Conservation (phyloP, 768 basidiomycete genomes). For the Boletellus ananiceps region DNA sequence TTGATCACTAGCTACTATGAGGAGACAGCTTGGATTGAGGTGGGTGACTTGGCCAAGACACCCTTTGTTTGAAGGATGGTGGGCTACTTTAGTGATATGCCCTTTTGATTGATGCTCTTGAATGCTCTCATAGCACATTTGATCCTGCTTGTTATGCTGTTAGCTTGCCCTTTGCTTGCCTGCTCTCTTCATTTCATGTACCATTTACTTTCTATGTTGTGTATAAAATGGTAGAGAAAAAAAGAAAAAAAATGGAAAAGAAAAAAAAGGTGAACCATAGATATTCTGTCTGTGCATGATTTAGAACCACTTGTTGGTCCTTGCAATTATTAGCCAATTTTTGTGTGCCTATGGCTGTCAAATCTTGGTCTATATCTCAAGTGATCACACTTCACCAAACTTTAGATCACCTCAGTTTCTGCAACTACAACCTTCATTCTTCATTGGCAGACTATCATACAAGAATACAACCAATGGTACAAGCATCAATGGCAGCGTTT, state of each 20-base stretch:
- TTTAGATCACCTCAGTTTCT: neutral
- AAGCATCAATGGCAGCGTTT: conserved; percentile 9
- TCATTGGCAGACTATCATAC: conserved; percentile 23
- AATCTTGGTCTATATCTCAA: too few species aligned
- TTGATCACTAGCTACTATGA: conserved; percentile 37
- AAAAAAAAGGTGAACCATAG: conserved; percentile 2
- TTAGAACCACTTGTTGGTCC: neutral
- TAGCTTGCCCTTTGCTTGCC: conserved; percentile 15
- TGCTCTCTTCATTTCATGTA: neutral
- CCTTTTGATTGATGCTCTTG: neutral
- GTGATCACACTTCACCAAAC: neutral
- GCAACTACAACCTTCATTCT: conserved; percentile 3
- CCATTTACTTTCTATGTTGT: conserved; percentile 4
- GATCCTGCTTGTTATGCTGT: conserved; percentile 11
- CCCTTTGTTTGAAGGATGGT: conserved; percentile 12
- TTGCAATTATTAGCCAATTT: neutral
- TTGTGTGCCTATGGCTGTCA: neutral
- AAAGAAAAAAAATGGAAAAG: conserved; percentile 6
- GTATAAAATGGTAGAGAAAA: conserved; percentile 5
- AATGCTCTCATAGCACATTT: neutral
- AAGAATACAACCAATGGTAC: conserved; percentile 22
- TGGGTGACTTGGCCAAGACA: conserved; percentile 25
- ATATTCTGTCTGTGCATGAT: neutral
- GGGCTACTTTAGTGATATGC: neutral
- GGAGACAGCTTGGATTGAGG: conserved; percentile 34